Evolutionary conservation across 2,329 filamentous ascomycete species (phyloP).

Genomic region (Botrytis sinoallii): DNA sequence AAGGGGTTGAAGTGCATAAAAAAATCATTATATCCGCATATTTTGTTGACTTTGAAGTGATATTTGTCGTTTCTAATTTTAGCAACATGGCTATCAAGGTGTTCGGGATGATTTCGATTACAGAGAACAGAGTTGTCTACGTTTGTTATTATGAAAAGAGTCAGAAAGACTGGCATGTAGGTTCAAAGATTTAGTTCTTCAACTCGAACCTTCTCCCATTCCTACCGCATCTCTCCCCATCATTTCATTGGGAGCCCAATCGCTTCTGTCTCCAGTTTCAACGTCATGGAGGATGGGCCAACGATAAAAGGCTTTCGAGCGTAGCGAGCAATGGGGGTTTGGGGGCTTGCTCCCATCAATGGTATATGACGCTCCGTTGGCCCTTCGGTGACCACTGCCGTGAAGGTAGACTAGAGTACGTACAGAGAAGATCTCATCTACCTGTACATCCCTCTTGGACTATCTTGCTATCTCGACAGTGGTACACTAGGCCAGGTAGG

Average conservation of each 20-base stretch:
- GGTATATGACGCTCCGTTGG: not conserved
- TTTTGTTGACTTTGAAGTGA: not conserved
- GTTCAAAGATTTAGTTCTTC: not conserved
- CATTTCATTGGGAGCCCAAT: not conserved
- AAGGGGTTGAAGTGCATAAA: constrained; percentile 29
- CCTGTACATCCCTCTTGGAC: not conserved
- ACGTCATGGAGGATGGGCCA: not conserved
- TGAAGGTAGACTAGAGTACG: not conserved
- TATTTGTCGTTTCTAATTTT: not conserved
- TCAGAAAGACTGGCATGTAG: not conserved
- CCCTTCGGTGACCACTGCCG: not conserved
- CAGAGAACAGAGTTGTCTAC: not conserved
- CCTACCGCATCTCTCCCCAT: not conserved
- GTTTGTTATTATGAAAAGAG: not conserved
- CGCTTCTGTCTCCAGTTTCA: not conserved
- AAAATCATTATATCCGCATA: constrained; percentile 20
- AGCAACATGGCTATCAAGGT: not conserved
- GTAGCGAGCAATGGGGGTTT: not conserved
- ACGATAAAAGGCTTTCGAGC: not conserved
- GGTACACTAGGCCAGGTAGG: not conserved
- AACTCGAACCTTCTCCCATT: not conserved
- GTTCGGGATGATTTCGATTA: not conserved
- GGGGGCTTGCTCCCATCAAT: not conserved
- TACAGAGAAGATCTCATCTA: not conserved
- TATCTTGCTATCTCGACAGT: not conserved